phyloP scores from a whole-genome alignment of 441 rosid species.

The Aquilaria agallochum region DNA sequence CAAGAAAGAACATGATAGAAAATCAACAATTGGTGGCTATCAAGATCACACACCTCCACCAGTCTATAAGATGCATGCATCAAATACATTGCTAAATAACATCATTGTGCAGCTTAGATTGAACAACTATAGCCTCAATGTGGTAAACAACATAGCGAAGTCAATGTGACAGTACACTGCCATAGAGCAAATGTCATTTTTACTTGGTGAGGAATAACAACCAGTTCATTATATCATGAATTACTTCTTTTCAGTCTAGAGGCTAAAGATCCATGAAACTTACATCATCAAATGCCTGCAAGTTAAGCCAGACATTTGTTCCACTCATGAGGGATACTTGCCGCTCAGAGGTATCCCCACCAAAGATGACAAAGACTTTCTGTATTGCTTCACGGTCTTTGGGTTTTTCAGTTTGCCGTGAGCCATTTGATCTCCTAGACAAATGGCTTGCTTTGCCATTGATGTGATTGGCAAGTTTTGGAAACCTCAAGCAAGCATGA shows the following conservation, averaged over 20 bases:
- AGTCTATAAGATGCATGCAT: too few species aligned
- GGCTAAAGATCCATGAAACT: slow-evolving; percentile 25
- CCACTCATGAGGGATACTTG: slow-evolving; percentile 98
- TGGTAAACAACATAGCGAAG: too few species aligned
- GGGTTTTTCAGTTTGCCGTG: slow-evolving; percentile 23
- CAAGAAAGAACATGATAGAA: too few species aligned
- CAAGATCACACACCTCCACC: too few species aligned
- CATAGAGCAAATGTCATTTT: too few species aligned
- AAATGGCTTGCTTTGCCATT: slow-evolving; percentile 33
- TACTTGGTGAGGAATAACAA: too few species aligned
- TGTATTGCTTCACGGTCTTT: slow-evolving; percentile 27
- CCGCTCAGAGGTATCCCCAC: slow-evolving; percentile 95
- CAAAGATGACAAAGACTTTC: slow-evolving; percentile 82
- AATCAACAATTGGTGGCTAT: too few species aligned
- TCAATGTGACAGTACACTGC: not conserved
- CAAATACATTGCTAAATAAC: too few species aligned
- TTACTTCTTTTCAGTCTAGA: slow-evolving; percentile 1
- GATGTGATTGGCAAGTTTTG: slow-evolving; percentile 46
- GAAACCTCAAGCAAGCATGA: slow-evolving; percentile 82
- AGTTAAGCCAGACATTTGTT: slow-evolving; percentile 93
- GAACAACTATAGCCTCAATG: too few species aligned
- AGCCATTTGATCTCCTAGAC: slow-evolving; percentile 29
- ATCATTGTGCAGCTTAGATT: too few species aligned
- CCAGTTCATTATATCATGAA: not conserved
- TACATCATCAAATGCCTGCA: slow-evolving; percentile 81